Conservation (phyloP, 108 stramenopile genomes). For the Cylindrotheca fusiformis region DNA sequence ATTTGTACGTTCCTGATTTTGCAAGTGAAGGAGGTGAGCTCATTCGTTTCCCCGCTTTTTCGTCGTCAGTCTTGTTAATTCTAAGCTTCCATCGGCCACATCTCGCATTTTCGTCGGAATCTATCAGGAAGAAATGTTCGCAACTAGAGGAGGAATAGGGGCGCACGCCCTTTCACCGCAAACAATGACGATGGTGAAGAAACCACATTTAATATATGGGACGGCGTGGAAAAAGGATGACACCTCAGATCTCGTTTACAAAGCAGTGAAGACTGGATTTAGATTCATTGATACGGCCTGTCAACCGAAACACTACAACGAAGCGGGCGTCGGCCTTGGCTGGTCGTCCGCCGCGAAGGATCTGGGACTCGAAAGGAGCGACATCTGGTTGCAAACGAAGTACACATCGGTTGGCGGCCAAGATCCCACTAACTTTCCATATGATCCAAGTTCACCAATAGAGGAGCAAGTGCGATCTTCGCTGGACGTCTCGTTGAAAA, state of each 20-base stretch:
- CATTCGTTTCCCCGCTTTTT: too few species aligned
- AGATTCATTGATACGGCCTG: constrained; percentile 93
- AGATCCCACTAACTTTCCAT: constrained; percentile 82
- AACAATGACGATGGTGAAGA: constrained; percentile 10
- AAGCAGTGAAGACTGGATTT: constrained; percentile 82
- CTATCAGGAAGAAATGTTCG: constrained; percentile 5
- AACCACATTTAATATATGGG: constrained; percentile 65
- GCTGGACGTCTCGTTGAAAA: constrained; percentile 53
- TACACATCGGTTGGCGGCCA: constrained; percentile 79
- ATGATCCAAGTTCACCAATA: constrained; percentile 48
- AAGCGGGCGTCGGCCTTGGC: constrained; percentile 78
- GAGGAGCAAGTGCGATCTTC: constrained; percentile 67
- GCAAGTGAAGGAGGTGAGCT: neutral
- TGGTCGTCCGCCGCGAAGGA: constrained; percentile 41
- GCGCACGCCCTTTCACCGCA: neutral
- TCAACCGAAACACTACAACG: constrained; percentile 90
- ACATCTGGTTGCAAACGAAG: constrained; percentile 89
- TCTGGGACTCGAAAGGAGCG: constrained; percentile 44
- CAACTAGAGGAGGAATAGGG: neutral
- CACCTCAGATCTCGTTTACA: constrained; percentile 64
- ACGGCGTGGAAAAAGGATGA: constrained; percentile 93
- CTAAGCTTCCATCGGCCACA: too few species aligned
- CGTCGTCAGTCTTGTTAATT: too few species aligned
- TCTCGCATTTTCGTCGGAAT: too few species aligned
- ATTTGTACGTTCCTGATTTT: neutral